Evolutionary conservation across 176 grass and related monocot genomes (phyloP).

Genomic region (Carex pumila): DNA sequence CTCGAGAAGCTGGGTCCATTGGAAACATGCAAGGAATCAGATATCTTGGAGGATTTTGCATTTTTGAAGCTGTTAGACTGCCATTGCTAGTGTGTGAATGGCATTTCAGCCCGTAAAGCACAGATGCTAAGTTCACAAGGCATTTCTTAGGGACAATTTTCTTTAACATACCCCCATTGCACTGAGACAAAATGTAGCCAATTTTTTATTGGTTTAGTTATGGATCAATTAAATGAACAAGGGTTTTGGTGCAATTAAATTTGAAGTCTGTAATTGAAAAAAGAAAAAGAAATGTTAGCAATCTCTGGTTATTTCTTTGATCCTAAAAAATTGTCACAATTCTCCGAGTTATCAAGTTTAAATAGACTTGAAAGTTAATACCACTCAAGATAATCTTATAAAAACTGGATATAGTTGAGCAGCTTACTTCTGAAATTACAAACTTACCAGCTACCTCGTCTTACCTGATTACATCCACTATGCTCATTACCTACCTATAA

Average conservation of each 20-base stretch:
- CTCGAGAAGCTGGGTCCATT: conserved; percentile 23
- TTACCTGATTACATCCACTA: not conserved
- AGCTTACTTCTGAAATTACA: not conserved
- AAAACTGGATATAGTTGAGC: not conserved
- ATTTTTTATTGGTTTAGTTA: no score
- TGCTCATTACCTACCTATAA: not conserved
- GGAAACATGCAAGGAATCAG: not conserved
- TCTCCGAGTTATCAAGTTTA: no score
- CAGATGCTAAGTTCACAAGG: conserved; percentile 19
- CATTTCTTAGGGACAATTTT: conserved; percentile 28
- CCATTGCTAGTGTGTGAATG: conserved; percentile 32
- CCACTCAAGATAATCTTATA: no score
- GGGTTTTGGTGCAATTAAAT: no score
- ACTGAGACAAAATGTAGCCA: not conserved
- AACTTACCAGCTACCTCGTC: not conserved
- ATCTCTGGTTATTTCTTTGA: no score
- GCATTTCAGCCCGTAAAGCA: conserved; percentile 41
- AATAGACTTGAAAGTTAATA: no score
- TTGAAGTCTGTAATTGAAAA: no score
- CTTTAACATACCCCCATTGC: conserved; percentile 26
- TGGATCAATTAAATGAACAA: no score
- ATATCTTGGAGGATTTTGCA: not conserved
- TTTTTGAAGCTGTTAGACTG: conserved; percentile 10
- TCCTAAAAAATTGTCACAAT: no score
- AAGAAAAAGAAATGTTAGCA: no score